Evolutionary conservation across 2,329 filamentous ascomycete genomes (phyloP).

Genomic region (Pseudonectria buxi): DNA sequence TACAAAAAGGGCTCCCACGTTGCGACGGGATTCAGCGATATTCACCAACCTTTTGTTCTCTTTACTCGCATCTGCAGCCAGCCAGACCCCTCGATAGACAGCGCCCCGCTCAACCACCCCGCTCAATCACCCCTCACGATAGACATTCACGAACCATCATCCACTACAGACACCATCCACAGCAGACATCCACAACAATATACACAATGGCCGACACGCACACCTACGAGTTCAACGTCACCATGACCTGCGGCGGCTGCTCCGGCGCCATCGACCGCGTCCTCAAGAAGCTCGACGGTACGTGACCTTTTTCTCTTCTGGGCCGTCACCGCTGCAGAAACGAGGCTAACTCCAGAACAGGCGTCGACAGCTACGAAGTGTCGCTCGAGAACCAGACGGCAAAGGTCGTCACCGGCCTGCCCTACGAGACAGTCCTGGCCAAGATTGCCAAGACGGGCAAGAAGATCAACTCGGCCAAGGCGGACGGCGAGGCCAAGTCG

Average conservation of each 20-base stretch:
- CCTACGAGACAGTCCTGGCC: slow-evolving; percentile 73
- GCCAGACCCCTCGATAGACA: slow-evolving; percentile 3
- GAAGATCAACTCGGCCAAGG: slow-evolving; percentile 72
- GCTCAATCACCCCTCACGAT: slow-evolving; percentile 3
- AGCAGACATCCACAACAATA: not conserved
- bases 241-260: slow-evolving; percentile 94
- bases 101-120: slow-evolving; percentile 1
- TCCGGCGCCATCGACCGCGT: slow-evolving; percentile 89
- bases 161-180: no score
- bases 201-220: slow-evolving; percentile 63
- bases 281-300: slow-evolving; percentile 86
- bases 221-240: slow-evolving; percentile 91
- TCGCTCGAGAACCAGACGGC: slow-evolving; percentile 82
- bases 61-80: not conserved
- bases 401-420: slow-evolving; percentile 63
- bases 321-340: no score
- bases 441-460: slow-evolving; percentile 96
- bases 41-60: not conserved
- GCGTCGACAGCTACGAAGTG: slow-evolving; percentile 80
- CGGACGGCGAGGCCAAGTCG: slow-evolving; percentile 55
- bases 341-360: no score
- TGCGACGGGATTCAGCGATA: no score
- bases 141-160: no score
- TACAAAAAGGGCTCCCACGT: no score
- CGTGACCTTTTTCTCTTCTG: slow-evolving; percentile 24